Conservation (phyloP, 768 basidiomycete species). For the Russula foetens region DNA sequence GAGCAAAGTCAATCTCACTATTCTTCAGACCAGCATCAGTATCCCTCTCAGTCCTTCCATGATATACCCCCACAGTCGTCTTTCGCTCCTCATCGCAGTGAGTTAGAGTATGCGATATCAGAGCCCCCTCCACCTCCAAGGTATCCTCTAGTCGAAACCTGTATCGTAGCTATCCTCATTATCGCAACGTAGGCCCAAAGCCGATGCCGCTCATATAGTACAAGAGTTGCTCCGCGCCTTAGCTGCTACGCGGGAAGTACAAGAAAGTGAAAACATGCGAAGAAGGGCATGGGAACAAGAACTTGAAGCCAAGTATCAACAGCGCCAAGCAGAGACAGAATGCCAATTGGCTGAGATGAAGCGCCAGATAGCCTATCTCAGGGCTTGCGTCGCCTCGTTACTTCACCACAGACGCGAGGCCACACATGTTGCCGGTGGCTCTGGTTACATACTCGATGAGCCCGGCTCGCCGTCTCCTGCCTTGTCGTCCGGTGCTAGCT, state of each 20-base stretch:
- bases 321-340: constrained; percentile 53
- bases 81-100: constrained; percentile 48
- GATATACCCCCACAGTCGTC: neutral
- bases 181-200: constrained; percentile 9
- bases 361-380: constrained; percentile 42
- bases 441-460: neutral
- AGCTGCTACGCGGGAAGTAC: constrained; percentile 47
- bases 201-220: constrained; percentile 34
- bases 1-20: constrained; percentile 19
- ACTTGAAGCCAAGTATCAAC: constrained; percentile 50
- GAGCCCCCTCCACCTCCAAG: constrained; percentile 31
- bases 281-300: constrained; percentile 61
- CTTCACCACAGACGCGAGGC: neutral
- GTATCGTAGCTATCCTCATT: neutral
- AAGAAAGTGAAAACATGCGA: constrained; percentile 52
- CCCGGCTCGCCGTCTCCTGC: neutral
- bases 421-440: neutral
- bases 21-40: neutral
- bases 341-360: constrained; percentile 46
- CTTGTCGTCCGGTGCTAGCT: neutral
- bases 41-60: neutral
- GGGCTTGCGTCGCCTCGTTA: constrained; percentile 29
- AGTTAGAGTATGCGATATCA: constrained; percentile 54
- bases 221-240: constrained; percentile 56
- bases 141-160: neutral